Evolutionary conservation across 169 alveolate species (phyloP), one percentile per base, ranked within the genome.

Genomic region (Plasmodium knowlesi): DNA sequence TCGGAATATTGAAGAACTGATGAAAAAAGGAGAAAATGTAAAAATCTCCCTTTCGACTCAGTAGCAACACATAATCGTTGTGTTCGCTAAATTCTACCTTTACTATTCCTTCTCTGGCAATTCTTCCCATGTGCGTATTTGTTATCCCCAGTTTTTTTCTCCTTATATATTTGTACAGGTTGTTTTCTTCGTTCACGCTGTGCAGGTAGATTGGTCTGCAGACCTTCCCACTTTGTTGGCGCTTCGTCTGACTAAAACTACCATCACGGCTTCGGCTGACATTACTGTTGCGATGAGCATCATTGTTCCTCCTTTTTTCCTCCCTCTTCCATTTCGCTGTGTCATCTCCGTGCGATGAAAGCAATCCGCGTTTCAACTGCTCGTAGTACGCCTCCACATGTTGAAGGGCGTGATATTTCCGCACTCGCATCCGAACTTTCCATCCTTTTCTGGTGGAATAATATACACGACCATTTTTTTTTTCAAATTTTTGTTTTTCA

Each of bases 11-110:
- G 43, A 91, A 91, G 82, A 91, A 91, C 2, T 80, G 82, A 34
- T 72, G 84, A 39, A 76, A 91, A 91, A 91, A 91, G n/a, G 95
- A 91, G 83, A 91, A 91, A 19, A 91, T 91, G 54, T 91, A 91
- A 22, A 91, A 72, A 57, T 91, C 90, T 22, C 84, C 85, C 25
- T 46, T 61, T 30, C 54, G 32, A 25, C 82, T 54, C 25, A 91
- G 46, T 28, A 91, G 46, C 30, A 82, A 80, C 14, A 91, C 34
- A 82, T 91, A 91, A 91, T 91, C 95, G 82, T 91, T 91, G 41
- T 91, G 88, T 39, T 61, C 25, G 78, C 78, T 71, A 53, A 91
- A 91, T 72, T 71, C 92, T 32, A 82, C 95, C 37, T 82, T 91
- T 50, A n/a, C 37, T 5, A 91, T 82, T 22, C 95, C 95, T 71